Conservation (phyloP, 352 stramenopile species). For the Globisporangium solare region DNA sequence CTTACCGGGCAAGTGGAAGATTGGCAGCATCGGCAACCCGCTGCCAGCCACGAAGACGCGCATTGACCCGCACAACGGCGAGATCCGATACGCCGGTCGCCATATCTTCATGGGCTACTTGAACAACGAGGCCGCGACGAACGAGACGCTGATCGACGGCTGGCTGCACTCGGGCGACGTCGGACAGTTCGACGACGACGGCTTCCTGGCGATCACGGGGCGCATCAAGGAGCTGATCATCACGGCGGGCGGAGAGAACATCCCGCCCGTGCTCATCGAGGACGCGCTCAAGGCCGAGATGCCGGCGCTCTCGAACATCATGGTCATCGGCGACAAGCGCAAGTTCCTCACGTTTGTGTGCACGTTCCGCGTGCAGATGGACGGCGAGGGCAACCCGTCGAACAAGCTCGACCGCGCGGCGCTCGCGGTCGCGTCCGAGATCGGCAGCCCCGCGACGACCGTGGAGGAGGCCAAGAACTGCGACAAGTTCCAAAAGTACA, state of each 20-base stretch:
- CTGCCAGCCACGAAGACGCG: constrained; percentile 46
- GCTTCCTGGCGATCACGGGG: constrained; percentile 91
- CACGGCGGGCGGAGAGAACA: constrained; percentile 90
- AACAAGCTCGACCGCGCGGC: constrained; percentile 70
- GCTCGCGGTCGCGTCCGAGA: constrained; percentile 53
- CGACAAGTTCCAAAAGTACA: constrained; percentile 68
- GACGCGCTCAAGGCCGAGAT: constrained; percentile 84
- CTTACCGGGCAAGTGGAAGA: constrained; percentile 77
- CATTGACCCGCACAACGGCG: constrained; percentile 41
- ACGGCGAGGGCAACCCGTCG: constrained; percentile 49
- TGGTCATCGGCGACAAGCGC: constrained; percentile 89
- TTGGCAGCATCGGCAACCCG: constrained; percentile 70
- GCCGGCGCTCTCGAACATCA: constrained; percentile 74
- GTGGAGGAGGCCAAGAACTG: constrained; percentile 72
- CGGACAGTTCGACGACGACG: constrained; percentile 70
- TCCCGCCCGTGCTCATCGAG: constrained; percentile 87
- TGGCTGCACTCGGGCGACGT: constrained; percentile 92
- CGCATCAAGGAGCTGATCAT: constrained; percentile 95
- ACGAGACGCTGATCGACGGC: constrained; percentile 71
- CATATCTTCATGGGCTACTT: constrained; percentile 79
- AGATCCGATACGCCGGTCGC: constrained; percentile 63
- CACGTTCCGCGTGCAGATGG: constrained; percentile 67
- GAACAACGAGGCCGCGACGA: constrained; percentile 46
- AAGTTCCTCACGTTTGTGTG: constrained; percentile 90
- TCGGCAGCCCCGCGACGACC: constrained; percentile 64